Conservation (phyloP, 2,329 filamentous ascomycete genomes). For the Diaporthe nobilis region DNA sequence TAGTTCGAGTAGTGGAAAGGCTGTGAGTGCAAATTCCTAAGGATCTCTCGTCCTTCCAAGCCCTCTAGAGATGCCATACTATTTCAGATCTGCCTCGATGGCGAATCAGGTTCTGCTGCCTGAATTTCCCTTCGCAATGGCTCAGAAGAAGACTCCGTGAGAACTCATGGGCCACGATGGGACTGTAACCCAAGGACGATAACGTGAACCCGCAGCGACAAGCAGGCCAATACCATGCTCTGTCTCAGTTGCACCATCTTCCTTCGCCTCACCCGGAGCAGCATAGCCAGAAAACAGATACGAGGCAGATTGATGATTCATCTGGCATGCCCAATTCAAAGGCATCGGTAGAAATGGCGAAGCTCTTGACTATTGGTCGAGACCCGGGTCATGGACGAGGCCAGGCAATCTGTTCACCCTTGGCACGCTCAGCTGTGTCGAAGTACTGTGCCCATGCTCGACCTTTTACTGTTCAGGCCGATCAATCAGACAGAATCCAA, state of each 20-base stretch:
- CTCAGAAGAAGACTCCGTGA: not conserved
- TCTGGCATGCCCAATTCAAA: not conserved
- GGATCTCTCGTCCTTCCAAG: not conserved
- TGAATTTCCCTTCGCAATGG: not conserved
- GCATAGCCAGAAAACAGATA: not conserved
- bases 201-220: not conserved
- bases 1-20: not conserved
- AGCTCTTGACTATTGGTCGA: not conserved
- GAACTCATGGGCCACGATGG: not conserved
- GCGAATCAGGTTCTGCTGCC: not conserved
- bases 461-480: not conserved
- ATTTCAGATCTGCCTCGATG: not conserved
- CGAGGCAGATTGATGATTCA: conserved; percentile 5
- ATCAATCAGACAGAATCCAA: not conserved
- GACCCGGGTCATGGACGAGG: not conserved
- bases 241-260: not conserved
- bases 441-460: not conserved
- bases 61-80: not conserved
- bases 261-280: not conserved
- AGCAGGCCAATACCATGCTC: not conserved
- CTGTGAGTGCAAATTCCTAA: not conserved
- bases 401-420: not conserved
- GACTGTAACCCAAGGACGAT: not conserved
- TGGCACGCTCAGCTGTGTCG: not conserved
- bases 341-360: not conserved